Evolutionary conservation across 1,284 basidiomycete genomes (phyloP), one percentile per base, ranked within the genome.

Genomic region (Bondarzewia mesenterica): DNA sequence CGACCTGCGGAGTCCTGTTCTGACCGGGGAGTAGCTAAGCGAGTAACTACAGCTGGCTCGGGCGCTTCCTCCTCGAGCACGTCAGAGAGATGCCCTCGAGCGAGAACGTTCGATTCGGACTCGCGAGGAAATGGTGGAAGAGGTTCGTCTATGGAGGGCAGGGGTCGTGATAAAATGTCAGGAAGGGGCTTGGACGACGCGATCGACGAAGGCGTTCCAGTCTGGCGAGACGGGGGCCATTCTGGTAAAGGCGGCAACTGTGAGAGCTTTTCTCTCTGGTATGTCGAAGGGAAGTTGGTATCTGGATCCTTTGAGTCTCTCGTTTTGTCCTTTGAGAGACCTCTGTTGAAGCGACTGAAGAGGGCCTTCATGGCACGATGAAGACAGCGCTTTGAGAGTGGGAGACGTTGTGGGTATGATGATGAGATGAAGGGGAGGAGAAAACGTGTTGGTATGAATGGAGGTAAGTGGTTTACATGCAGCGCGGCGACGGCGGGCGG

Each of bases 261-360:
- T n/a, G n/a, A n/a, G 12, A 78, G 73, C 58, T 83, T 75, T 67
- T 83, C 85, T 67, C 82, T 82, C 64, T 71, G 77, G 57, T 66
- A 67, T n/a, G n/a, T n/a, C 57, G 62, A 51, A 21, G 57, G 53
- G 53, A 64, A 63, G 58, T 60, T 52, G 26, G 57, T 55, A 52
- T 75, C 71, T 54, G n/a, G 16, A 23, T 83, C 78, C 65, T 72
- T 81, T 54, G 55, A 32, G 53, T 58, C 62, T 46, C 82, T 80
- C 6, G 16, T 18, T 63, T 82, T 84, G 56, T 65, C 63, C 57
- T 68, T 69, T 47, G 75, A 68, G 52, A 77, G 73, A 54, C 80
- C 80, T 53, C 84, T 69, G 65, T 87, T 85, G 56, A 88, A 71
- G 58, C 85, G 78, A 61, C 77, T 74, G 64, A 89, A 75, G 58